Base-by-base conservation (phyloP, 768 basidiomycete genomes). In the Kwoniella botswanensis region DNA sequence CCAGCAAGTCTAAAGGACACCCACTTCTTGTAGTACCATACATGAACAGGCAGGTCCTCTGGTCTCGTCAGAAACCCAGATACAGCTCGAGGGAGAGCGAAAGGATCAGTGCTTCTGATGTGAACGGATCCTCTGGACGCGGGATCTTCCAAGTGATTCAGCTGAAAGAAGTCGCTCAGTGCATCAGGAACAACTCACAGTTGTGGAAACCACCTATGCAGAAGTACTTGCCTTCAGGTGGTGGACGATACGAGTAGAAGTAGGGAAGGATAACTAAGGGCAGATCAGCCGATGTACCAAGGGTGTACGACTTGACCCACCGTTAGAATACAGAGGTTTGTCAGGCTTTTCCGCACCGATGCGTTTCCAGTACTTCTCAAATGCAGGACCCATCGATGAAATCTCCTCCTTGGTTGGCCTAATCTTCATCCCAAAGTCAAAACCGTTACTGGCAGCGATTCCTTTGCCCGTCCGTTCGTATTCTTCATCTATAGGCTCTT, bases 81-180 rank as follows among this genome's bases (percentile, higher is more conserved):
- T 13, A 67, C 64, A 50, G 74, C 69, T 24, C 66, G 59, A 17
- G 73, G 76, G 0, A 63, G 24, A 5, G 68, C 63, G 53, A 65
- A 68, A 11, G 73, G 71, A 63, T 77, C 70, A 15, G 65, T 13
- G n/a, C 60, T 65, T 9, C 62, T 56, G 67, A 77, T 75, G 46
- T 75, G 76, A 6, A 77, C 21, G 41, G 41, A 65, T 5, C 76
- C 76, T 57, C 70, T 46, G 2, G 71, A 72, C 21, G 64, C 57
- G 9, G 74, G 74, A 57, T 75, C 57, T 67, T 4, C 21, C 35
- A 56, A 22, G 12, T 22, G 9, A 13, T 42, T 42, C 59, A 44
- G 41, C 26, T 42, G 9, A 52, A 18, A 13, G 22, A 10, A 58
- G 44, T 4, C 13, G 53, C 15, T 18, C 12, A 26, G 24, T 17